Evolutionary conservation across 257 asterid genomes (phyloP).

Genomic region (Solanum raphanifolium): DNA sequence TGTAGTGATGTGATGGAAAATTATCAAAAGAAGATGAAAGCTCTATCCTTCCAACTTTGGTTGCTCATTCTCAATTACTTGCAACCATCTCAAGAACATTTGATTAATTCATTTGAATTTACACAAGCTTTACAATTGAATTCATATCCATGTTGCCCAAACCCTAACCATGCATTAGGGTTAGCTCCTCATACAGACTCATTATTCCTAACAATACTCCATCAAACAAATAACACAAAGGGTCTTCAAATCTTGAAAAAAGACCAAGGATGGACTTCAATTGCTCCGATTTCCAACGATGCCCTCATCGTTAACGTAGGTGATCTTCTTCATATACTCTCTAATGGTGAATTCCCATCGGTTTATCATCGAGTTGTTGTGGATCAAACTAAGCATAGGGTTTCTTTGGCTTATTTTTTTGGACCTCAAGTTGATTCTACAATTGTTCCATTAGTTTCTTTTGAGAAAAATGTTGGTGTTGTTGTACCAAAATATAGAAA

Average conservation of each 20-base stretch:
- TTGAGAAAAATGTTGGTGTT: neutral
- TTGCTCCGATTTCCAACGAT: slow-evolving; percentile 27
- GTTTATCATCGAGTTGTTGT: slow-evolving; percentile 64
- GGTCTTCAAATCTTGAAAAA: slow-evolving; percentile 61
- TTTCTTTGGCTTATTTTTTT: slow-evolving; percentile 44
- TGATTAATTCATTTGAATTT: slow-evolving; percentile 19
- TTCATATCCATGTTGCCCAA: slow-evolving; percentile 78
- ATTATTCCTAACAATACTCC: slow-evolving; percentile 55
- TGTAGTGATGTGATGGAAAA: slow-evolving; percentile 56
- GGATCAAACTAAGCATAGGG: slow-evolving; percentile 32
- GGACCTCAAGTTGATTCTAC: slow-evolving; percentile 35
- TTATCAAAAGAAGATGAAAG: slow-evolving; percentile 53
- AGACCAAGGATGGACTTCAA: slow-evolving; percentile 39
- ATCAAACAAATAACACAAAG: slow-evolving; percentile 46
- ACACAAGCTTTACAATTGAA: slow-evolving; percentile 60
- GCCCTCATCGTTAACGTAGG: slow-evolving; percentile 60
- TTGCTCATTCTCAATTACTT: slow-evolving; percentile 36
- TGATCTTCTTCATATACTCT: slow-evolving; percentile 57
- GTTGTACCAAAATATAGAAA: slow-evolving; percentile 29
- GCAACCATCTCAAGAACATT: slow-evolving; percentile 22
- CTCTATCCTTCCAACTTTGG: slow-evolving; percentile 37
- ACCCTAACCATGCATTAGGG: slow-evolving; percentile 60
- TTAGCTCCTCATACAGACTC: slow-evolving; percentile 84
- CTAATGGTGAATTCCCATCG: slow-evolving; percentile 38
- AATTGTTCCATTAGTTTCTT: slow-evolving; percentile 30